phyloP scores from a whole-genome alignment of 2,329 filamentous ascomycete species.

The Penicillium sp. region DNA sequence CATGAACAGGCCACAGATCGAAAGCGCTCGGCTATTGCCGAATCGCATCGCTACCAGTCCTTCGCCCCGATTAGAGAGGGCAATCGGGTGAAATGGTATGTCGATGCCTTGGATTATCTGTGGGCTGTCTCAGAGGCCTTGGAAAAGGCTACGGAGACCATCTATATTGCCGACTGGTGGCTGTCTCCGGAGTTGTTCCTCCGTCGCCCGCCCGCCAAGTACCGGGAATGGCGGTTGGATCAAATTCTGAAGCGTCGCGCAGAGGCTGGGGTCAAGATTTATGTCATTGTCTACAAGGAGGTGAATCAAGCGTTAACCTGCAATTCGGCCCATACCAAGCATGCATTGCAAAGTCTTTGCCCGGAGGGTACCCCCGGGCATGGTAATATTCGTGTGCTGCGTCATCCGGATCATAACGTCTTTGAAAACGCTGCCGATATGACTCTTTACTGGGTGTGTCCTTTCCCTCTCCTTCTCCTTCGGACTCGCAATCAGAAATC shows the following conservation, averaged over 20 bases:
- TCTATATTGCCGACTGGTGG: constrained; percentile 99
- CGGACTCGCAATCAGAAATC: not conserved
- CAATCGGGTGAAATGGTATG: constrained; percentile 95
- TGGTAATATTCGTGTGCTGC: constrained; percentile 85
- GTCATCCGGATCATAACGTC: constrained; percentile 93
- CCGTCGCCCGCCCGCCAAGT: constrained; percentile 77
- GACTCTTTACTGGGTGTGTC: constrained; percentile 81
- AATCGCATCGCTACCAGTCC: constrained; percentile 81
- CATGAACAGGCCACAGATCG: constrained; percentile 83
- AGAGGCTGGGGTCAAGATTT: constrained; percentile 93
- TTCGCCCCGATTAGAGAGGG: constrained; percentile 85
- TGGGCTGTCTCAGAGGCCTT: constrained; percentile 90
- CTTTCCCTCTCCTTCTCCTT: not conserved
- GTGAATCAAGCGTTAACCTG: constrained; percentile 80
- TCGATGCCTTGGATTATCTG: constrained; percentile 93
- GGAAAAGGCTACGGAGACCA: constrained; percentile 87
- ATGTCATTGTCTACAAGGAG: constrained; percentile 89
- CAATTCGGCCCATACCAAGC: constrained; percentile 91
- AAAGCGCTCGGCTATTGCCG: constrained; percentile 72
- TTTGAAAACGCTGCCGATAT: constrained; percentile 93
- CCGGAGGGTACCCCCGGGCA: constrained; percentile 79
- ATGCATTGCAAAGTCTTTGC: constrained; percentile 76
- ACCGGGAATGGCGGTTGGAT: constrained; percentile 87
- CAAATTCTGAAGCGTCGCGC: constrained; percentile 84
- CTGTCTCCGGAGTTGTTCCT: constrained; percentile 85